Base-by-base conservation (phyloP, 202 grass and related monocot genomes). In the Saccharum hybrid region DNA sequence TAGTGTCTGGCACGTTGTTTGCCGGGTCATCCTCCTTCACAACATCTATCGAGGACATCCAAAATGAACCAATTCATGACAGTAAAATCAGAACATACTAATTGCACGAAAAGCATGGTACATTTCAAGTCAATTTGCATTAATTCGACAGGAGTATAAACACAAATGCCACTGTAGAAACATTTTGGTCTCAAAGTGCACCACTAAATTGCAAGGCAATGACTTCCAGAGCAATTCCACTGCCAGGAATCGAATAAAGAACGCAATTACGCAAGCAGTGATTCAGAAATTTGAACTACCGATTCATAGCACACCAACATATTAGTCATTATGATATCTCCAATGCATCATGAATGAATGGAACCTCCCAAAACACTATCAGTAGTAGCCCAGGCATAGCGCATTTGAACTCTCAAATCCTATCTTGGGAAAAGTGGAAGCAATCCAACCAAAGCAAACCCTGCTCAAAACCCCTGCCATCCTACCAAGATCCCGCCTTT, bases 1-100 rank as follows among this genome's bases (percentile, higher is more conserved):
- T 94, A 18, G 83, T 81, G 75, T 98, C 93, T 0, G 93, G 96
- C n/a, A 98, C 91, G 2, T 98, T 98, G 80, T 98, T 98, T 7
- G 91, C 90, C 0, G 93, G 93, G 43, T 98, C 93, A 36, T 82
- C 82, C 73, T 98, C 96, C 85, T 88, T 95, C 3, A 98, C 96
- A 15, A 98, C 91, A 94, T 98, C 96, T 98, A 76, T 10, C 15
- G 8, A 66, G 51, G 26, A 33, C 52, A 82, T 42, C 37, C 10
- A 38, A 81, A 68, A 79, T 39, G 65, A 49, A 36, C 71, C 5
- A 71, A 23, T 33, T 54, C 6, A 33, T 42, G 28, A 8, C 52
- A 43, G 45, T 51, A 81, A 56, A 33, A 14, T 18, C 6, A 28
- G 7, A 59, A 76, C 26, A 57, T 65, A 36, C 45, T 76, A 73